A percentile compares a stretch with the other conserved stretches of the same genome.
Conservation (phyloP, 1,284 basidiomycete genomes). For the Leccinum solheimii region DNA sequence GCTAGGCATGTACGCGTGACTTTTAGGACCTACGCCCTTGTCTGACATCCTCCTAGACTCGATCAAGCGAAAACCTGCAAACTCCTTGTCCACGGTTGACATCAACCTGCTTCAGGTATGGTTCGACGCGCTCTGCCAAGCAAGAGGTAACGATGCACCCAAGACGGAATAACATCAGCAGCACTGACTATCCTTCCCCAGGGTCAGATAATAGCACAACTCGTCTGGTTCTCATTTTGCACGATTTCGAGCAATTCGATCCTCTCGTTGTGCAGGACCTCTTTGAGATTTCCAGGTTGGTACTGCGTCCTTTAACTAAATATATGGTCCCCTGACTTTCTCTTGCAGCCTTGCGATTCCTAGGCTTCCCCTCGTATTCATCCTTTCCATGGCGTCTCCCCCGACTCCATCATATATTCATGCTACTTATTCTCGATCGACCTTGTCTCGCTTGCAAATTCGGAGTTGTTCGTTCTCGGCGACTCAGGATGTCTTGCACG, state of each 20-base stretch:
- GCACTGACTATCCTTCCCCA: conserved; percentile 20
- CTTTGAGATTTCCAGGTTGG: conserved; percentile 67
- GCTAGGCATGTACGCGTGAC: conserved; percentile 29
- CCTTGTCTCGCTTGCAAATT: conserved; percentile 56
- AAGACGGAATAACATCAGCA: neutral
- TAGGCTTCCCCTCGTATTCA: conserved; percentile 57
- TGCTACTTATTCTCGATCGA: conserved; percentile 54
- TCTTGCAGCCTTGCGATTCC: conserved; percentile 43
- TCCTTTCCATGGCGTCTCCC: conserved; percentile 59
- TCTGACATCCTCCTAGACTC: conserved; percentile 19
- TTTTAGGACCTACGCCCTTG: conserved; percentile 5
- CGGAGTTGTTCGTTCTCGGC: conserved; percentile 50
- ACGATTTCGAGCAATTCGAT: conserved; percentile 72
- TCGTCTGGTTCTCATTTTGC: conserved; percentile 56
- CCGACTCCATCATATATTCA: conserved; percentile 58
- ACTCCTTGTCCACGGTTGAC: conserved; percentile 60
- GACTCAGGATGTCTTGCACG: conserved; percentile 47
- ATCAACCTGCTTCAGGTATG: conserved; percentile 58
- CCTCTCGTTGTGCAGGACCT: conserved; percentile 59
- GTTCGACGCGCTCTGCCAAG: conserved; percentile 46
- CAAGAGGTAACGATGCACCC: conserved; percentile 34
- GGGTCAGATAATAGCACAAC: conserved; percentile 13
- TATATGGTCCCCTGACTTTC: conserved; percentile 3
- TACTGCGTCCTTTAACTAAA: neutral
- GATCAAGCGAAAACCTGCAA: conserved; percentile 45